Conservation (phyloP, 225 moss, liverwort and hornwort genomes). For the Bryum argenteum region DNA sequence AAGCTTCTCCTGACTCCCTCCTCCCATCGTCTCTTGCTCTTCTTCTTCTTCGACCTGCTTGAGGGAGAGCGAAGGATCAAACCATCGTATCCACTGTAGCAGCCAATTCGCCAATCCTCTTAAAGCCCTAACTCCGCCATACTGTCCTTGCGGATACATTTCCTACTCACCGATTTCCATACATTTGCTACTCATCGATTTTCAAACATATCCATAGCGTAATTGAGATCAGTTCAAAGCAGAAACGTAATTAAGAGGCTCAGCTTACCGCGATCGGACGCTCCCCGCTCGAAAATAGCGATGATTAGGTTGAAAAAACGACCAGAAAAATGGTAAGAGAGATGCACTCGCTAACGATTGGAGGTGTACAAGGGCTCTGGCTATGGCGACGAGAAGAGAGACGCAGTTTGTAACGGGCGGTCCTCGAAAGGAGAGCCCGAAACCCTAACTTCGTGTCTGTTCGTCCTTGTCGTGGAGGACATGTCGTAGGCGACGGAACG, state of each 20-base stretch:
- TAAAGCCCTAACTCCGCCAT: background rate
- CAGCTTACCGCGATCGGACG: constrained; percentile 22
- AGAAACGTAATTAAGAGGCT: background rate
- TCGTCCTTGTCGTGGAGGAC: background rate
- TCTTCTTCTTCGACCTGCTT: constrained; percentile 20
- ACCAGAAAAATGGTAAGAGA: background rate
- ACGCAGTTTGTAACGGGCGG: background rate
- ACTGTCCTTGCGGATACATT: constrained; percentile 8
- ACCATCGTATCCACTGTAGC: constrained; percentile 18
- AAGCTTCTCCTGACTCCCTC: constrained; percentile 61
- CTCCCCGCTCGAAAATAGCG: constrained; percentile 15
- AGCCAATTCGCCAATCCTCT: constrained; percentile 15
- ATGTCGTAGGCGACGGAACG: background rate
- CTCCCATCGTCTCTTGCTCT: constrained; percentile 35
- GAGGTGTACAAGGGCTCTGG: background rate
- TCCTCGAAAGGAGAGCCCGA: background rate
- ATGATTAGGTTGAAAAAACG: background rate
- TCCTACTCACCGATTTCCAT: background rate
- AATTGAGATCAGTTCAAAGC: background rate
- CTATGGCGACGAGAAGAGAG: background rate
- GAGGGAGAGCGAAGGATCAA: constrained; percentile 35
- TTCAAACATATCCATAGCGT: background rate
- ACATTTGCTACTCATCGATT: background rate
- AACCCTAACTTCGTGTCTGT: constrained; percentile 27
- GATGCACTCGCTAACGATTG: background rate